phyloP scores from a whole-genome alignment of 1,284 basidiomycete genomes.

The Stereum hirsutum region DNA sequence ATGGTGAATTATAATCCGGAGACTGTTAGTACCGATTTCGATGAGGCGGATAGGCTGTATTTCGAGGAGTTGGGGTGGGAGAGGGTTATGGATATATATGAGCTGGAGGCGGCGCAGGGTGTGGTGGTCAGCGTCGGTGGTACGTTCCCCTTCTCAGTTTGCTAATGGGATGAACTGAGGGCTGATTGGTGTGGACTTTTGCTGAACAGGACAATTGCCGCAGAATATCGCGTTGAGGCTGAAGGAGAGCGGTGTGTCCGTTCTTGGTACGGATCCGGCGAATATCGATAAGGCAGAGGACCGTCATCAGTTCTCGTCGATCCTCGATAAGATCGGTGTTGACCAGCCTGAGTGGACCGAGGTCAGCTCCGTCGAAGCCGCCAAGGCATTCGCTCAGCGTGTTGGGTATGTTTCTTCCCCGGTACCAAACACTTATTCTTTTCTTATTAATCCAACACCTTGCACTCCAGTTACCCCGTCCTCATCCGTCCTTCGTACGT shows the following conservation, averaged over 20 bases:
- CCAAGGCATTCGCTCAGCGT: slow-evolving; percentile 84
- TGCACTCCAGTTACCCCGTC: slow-evolving; percentile 71
- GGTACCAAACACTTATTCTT: slow-evolving; percentile 64
- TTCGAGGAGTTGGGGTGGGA: slow-evolving; percentile 98
- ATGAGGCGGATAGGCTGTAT: slow-evolving; percentile 97
- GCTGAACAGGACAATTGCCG: slow-evolving; percentile 76
- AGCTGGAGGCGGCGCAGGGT: slow-evolving; percentile 88
- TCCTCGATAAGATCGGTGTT: slow-evolving; percentile 91
- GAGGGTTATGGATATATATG: slow-evolving; percentile 99
- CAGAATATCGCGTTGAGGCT: slow-evolving; percentile 98
- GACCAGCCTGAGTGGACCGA: slow-evolving; percentile 98
- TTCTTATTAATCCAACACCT: slow-evolving; percentile 82
- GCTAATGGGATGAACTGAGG: too few relatives aligned
- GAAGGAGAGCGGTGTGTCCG: slow-evolving; percentile 85
- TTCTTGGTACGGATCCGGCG: slow-evolving; percentile 92
- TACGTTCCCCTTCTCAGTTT: slow-evolving; percentile 23
- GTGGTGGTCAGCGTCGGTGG: slow-evolving; percentile 97
- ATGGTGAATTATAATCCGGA: slow-evolving; percentile 99
- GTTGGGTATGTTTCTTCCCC: slow-evolving; percentile 50
- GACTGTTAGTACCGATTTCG: slow-evolving; percentile 98
- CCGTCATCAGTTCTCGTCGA: slow-evolving; percentile 97
- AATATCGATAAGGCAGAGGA: slow-evolving; percentile 98
- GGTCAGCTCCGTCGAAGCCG: slow-evolving; percentile 81
- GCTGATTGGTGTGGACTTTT: too few relatives aligned
- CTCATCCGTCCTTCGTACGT: slow-evolving; percentile 97